These are phyloP conservation scores for Irpex rosettiformis DNA, from an alignment of 1,284 basidiomycete genomes.

Conservation along the genomic window DNA sequence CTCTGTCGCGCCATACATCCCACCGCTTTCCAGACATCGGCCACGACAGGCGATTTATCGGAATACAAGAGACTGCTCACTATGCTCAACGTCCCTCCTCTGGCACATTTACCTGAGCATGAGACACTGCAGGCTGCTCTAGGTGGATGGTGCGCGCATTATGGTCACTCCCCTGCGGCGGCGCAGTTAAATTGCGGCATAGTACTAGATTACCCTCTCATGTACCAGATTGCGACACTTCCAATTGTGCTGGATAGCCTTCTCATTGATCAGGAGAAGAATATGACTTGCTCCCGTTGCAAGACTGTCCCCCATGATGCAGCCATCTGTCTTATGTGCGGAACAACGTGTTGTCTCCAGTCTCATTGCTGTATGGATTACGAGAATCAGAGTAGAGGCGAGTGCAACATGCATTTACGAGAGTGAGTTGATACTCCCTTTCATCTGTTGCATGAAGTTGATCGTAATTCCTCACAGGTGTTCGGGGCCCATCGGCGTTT, in stretches of 20 bases:
- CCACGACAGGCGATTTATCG: conserved; percentile 33
- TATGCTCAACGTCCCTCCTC: conserved; percentile 74
- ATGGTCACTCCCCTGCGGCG: conserved; percentile 69
- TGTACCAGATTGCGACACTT: conserved; percentile 83
- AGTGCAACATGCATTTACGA: conserved; percentile 95
- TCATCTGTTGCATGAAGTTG: too few relatives aligned
- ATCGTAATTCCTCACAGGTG: conserved; percentile 58
- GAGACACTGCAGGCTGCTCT: conserved; percentile 81
- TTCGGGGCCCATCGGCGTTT: conserved; percentile 85
- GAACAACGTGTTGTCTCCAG: conserved; percentile 85
- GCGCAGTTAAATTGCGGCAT: conserved; percentile 74
- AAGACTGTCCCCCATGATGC: conserved; percentile 80
- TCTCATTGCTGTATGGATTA: conserved; percentile 88
- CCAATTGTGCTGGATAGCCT: conserved; percentile 83
- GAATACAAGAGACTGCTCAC: conserved; percentile 83
- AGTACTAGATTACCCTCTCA: conserved; percentile 77
- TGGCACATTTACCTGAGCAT: conserved; percentile 73
- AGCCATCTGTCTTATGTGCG: conserved; percentile 92
- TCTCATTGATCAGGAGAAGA: conserved; percentile 68
- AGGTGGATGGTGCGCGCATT: conserved; percentile 82
- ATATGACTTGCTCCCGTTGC: conserved; percentile 76
- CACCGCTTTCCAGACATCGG: conserved; percentile 51
- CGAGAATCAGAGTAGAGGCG: conserved; percentile 64
- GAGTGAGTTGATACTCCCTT: conserved; percentile 57
- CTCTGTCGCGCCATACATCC: conserved; percentile 78